Evolutionary conservation across 805 yeast species (phyloP).

Genomic region (Pichia rugopelliculosa): DNA sequence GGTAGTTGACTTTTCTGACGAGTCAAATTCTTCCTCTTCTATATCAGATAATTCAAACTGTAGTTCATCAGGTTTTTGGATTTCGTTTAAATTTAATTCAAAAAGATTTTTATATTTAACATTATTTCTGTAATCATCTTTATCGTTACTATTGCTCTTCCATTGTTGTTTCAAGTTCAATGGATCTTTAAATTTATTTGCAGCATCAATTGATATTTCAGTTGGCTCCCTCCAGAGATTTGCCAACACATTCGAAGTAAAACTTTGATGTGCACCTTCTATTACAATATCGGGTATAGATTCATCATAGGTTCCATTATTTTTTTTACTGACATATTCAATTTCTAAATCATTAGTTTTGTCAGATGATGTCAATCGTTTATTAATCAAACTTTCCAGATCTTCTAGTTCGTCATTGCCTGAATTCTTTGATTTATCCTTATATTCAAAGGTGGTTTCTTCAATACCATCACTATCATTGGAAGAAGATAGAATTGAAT

Average conservation of each 20-base stretch:
- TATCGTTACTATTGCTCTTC: constrained; percentile 1
- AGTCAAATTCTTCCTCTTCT: constrained; percentile 9
- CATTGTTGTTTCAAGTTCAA: constrained; percentile 17
- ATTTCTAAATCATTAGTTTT: constrained; percentile 41
- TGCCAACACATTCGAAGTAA: constrained; percentile 25
- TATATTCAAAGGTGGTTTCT: constrained; percentile 9
- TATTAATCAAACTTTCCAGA: constrained; percentile 4
- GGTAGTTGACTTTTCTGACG: constrained; percentile 17
- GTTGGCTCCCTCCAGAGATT: constrained; percentile 17
- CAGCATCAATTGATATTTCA: not conserved
- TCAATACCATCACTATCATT: constrained; percentile 6
- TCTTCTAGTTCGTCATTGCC: not conserved
- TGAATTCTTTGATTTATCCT: not conserved
- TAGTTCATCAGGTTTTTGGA: constrained; percentile 12
- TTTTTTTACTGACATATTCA: constrained; percentile 29
- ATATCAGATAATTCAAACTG: constrained; percentile 22
- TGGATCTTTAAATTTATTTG: constrained; percentile 18
- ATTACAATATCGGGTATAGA: constrained; percentile 23
- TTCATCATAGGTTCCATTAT: constrained; percentile 6
- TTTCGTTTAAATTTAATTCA: not conserved
- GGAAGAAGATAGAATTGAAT: constrained; percentile 4
- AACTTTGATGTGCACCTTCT: constrained; percentile 41
- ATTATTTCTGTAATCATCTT: not conserved
- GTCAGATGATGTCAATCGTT: constrained; percentile 4
- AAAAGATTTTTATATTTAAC: not conserved